Base-by-base conservation (phyloP, 164 flowering plant genomes). In the Kingdonia uniflora region DNA sequence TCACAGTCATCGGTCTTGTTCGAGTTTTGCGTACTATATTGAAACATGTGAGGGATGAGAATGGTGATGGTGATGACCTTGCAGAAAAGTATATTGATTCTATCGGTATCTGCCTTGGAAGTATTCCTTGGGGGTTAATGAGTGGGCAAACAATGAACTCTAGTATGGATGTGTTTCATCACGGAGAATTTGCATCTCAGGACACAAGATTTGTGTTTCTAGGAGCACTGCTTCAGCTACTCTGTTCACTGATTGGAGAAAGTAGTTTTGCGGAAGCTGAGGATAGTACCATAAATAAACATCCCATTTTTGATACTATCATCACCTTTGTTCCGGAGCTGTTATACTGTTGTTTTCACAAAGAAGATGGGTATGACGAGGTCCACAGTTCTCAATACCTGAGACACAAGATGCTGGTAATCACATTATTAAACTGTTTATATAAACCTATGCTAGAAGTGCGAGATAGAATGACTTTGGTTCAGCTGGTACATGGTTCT, bases 341-440 rank as follows among this genome's bases (percentile, higher is more conserved):
- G 56, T 49, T 73, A 13, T 14, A 24, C 42, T 81, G 89, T 79
- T 77, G 89, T 63, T 79, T 74, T 50, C 48, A 58, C 37, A 55
- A 68, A 64, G 62, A 57, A 52, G 65, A 56, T 56, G 53, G 51
- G 49, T 35, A 12, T 57, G 52, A 49, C 38, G 38, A 65, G 16
- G 25, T 13, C 11, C 46, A 54, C 60, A 67, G 72, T 51, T 62
- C 65, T 60, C 75, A 58, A 17, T 91, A 87, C 70, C 70, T 81
- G 61, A 76, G 72, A 52, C 97, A 87, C 70, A 91, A 91, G 71
- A 62, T 81, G 33, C 43, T 91, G 96, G 95, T 90, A 78, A 6
- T 77, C 12, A n/a, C n/a, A n/a, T n/a, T n/a, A n/a, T n/a, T n/a
- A n/a, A n/a, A n/a, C n/a, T n/a, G n/a, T n/a, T n/a, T n/a, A n/a